Conservation (phyloP, 495 filamentous ascomycete genomes). For the Annulohypoxylon maeteangense region DNA sequence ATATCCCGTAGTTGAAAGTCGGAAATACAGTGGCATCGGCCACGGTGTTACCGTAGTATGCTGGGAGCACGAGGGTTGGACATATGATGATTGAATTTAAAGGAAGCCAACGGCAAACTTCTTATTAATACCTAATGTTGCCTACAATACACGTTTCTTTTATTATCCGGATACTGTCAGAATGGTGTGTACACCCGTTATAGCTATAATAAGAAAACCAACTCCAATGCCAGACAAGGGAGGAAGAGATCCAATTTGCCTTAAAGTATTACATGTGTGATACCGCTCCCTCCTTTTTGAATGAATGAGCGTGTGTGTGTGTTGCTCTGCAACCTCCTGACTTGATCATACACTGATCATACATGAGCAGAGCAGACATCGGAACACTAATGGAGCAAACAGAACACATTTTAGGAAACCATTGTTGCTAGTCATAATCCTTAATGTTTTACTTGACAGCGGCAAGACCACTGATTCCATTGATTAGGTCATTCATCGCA, state of each 20-base stretch:
- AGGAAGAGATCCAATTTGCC: constrained; percentile 11
- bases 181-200: constrained; percentile 34
- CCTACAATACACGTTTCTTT: constrained; percentile 29
- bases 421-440: neutral
- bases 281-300: neutral
- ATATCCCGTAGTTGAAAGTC: neutral
- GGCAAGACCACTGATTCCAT: constrained; percentile 31
- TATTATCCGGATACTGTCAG: neutral
- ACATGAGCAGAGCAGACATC: neutral
- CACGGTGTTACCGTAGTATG: neutral
- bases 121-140: constrained; percentile 30
- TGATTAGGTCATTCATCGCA: constrained; percentile 38
- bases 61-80: constrained; percentile 18
- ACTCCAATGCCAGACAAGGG: constrained; percentile 15
- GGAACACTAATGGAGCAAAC: constrained; percentile 21
- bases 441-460: constrained; percentile 24
- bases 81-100: constrained; percentile 9
- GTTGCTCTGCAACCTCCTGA: constrained; percentile 8
- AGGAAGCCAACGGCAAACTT: constrained; percentile 7
- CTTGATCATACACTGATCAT: constrained; percentile 13
- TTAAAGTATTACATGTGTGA: constrained; percentile 1
- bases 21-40: neutral
- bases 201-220: constrained; percentile 19
- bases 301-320: constrained; percentile 4
- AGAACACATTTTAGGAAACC: neutral